Evolutionary conservation across 1,284 basidiomycete species (phyloP).

Genomic region (Bjerkandera adusta): DNA sequence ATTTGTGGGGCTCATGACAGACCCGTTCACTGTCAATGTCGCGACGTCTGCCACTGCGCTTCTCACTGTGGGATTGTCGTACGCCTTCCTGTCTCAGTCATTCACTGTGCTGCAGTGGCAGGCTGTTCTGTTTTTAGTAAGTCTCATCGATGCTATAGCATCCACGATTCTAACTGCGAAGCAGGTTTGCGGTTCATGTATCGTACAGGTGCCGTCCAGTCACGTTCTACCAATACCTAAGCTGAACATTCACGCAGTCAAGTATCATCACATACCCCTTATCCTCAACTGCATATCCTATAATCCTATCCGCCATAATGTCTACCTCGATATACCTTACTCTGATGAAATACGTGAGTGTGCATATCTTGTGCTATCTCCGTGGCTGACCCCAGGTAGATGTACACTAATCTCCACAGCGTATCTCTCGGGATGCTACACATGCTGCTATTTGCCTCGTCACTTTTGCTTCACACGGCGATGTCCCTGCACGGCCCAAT

Average conservation of each 20-base stretch:
- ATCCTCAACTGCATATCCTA: conserved; percentile 1
- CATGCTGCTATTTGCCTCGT: conserved; percentile 18
- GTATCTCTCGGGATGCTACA: conserved; percentile 17
- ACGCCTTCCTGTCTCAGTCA: conserved; percentile 9
- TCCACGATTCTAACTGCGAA: background rate
- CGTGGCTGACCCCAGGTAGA: conserved; percentile 7
- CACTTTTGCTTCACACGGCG: conserved; percentile 13
- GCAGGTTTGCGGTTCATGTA: conserved; percentile 19
- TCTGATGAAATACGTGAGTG: conserved; percentile 8
- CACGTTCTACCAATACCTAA: no score
- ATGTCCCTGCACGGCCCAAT: background rate
- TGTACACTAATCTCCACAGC: conserved; percentile 18
- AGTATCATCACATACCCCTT: conserved; percentile 2
- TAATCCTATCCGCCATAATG: background rate
- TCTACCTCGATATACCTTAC: conserved; percentile 1
- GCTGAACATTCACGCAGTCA: conserved; percentile 1
- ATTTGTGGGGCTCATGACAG: conserved; percentile 11
- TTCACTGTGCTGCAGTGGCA: conserved; percentile 20
- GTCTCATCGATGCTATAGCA: background rate
- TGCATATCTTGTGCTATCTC: background rate
- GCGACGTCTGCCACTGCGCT: conserved; percentile 16
- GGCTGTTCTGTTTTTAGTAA: conserved; percentile 23
- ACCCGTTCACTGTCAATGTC: conserved; percentile 16
- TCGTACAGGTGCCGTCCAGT: conserved; percentile 18
- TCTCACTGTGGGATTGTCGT: conserved; percentile 13